These are phyloP conservation scores for Chloranthus sessilifolius DNA, from an alignment of 164 flowering plant genomes.

Conservation along the genomic window DNA sequence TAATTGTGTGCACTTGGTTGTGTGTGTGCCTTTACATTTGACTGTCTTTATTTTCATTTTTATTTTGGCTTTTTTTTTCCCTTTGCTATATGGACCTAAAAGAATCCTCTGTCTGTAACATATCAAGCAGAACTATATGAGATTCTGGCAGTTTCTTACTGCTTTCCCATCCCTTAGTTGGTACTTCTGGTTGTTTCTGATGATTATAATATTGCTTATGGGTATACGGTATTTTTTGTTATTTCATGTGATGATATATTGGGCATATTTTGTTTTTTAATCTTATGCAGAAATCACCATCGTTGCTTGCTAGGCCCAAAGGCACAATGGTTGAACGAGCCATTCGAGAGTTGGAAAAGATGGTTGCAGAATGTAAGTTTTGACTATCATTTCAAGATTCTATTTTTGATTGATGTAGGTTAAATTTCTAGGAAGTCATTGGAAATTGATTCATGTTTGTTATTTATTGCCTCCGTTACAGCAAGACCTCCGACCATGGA, in stretches of 20 bases:
- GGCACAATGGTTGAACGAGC: conserved; percentile 79
- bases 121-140: no score
- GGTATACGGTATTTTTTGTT: background rate
- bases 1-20: no score
- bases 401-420: background rate
- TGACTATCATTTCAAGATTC: background rate
- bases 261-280: conserved; percentile 11
- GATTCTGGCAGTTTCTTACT: no score
- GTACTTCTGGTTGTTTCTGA: no score
- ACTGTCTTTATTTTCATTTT: no score
- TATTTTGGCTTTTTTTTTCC: no score
- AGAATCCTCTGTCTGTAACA: no score
- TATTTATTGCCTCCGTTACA: conserved; percentile 22
- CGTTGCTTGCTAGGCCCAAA: conserved; percentile 49
- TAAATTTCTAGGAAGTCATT: no score
- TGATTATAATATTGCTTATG: no score
- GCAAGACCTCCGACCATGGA: conserved; percentile 77
- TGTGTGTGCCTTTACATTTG: no score
- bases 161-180: no score
- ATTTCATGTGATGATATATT: background rate
- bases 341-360: conserved; percentile 78
- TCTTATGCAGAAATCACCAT: conserved; percentile 44
- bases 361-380: conserved; percentile 81
- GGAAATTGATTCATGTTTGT: background rate
- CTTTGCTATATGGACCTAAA: no score